These are phyloP conservation scores for Wallacemonas sp. DNA, from an alignment of 208 protist species.

Conservation along the genomic window DNA sequence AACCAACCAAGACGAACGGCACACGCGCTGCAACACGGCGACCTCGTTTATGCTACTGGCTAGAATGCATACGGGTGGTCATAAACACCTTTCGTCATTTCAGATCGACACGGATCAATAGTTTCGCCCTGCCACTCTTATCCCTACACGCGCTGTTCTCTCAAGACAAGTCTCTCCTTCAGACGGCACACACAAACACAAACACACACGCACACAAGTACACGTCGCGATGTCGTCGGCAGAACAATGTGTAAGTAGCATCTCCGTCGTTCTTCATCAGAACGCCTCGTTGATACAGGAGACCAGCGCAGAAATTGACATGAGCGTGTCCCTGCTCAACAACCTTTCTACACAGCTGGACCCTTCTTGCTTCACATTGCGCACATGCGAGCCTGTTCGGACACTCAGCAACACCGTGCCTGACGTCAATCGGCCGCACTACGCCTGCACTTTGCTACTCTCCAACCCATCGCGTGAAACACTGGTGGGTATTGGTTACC, in stretches of 20 bases:
- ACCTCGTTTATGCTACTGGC: too few relatives aligned
- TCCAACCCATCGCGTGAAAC: conserved; percentile 6
- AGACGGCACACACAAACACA: too few relatives aligned
- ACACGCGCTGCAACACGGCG: too few relatives aligned
- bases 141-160: too few relatives aligned
- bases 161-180: too few relatives aligned
- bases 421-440: not conserved
- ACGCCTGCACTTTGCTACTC: not conserved
- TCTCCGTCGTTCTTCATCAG: not conserved
- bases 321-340: conserved; percentile 3
- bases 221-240: not conserved
- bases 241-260: not conserved
- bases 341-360: not conserved
- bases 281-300: not conserved
- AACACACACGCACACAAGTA: too few relatives aligned
- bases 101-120: too few relatives aligned
- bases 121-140: too few relatives aligned
- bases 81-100: too few relatives aligned
- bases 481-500: not conserved
- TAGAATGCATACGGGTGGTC: too few relatives aligned
- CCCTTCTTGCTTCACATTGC: not conserved
- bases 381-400: not conserved
- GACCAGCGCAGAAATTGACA: not conserved
- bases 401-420: not conserved
- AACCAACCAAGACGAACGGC: too few relatives aligned